A percentile compares a stretch with the other conserved stretches of the same genome.
Conservation (phyloP, 108 stramenopile species). For the Skeletonema menzelii region DNA sequence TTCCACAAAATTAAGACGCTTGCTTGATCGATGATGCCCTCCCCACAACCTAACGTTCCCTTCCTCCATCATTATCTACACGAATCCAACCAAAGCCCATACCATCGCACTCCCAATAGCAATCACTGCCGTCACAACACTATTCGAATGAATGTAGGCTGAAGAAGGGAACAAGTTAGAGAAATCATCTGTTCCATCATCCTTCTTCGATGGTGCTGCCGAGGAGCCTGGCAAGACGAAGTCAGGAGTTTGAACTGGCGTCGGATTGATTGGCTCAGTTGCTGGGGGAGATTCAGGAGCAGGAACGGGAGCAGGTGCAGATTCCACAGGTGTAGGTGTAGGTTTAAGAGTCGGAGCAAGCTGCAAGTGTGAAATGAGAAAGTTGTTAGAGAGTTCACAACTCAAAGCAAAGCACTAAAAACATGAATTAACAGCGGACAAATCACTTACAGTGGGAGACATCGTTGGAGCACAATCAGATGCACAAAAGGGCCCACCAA, state of each 20-base stretch:
- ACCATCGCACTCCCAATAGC: background rate
- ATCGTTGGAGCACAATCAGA: background rate
- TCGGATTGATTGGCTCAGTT: too few relatives aligned
- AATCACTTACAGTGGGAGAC: background rate
- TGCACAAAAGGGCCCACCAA: constrained; percentile 3
- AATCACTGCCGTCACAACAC: background rate
- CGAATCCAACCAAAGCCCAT: background rate
- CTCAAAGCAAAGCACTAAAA: background rate
- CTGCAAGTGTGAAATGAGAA: background rate
- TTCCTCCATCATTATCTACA: background rate
- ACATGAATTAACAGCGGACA: background rate
- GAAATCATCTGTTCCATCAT: background rate
- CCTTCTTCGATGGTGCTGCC: background rate
- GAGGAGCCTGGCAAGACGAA: too few relatives aligned
- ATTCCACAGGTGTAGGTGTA: background rate
- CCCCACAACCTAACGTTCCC: background rate
- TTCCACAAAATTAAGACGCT: background rate
- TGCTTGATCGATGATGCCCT: background rate
- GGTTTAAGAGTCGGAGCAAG: background rate
- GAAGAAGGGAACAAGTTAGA: background rate
- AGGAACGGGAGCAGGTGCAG: too few relatives aligned
- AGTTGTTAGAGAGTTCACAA: background rate
- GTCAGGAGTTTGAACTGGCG: background rate
- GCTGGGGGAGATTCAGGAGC: too few relatives aligned
- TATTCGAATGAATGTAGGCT: background rate